A percentile compares a stretch with the other conserved stretches of the same genome.
Evolutionary conservation across 2,329 filamentous ascomycete species (phyloP).

Genomic region (Aspergillus caelatus): DNA sequence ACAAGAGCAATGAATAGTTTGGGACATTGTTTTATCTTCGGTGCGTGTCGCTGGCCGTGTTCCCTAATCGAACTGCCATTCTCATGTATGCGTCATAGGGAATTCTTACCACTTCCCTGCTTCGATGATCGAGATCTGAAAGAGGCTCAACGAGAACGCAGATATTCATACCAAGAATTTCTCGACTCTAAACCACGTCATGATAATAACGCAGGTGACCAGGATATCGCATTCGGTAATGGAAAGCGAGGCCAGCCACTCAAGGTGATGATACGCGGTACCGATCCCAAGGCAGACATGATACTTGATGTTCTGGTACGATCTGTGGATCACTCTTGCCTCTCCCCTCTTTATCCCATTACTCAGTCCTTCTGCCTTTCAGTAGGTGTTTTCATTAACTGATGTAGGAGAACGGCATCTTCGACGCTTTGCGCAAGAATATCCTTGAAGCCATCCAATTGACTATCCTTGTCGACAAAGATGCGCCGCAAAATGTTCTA

Average conservation of each 20-base stretch:
- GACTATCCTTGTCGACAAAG: slow-evolving; percentile 46
- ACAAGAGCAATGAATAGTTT: slow-evolving; percentile 28
- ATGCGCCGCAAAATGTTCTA: slow-evolving; percentile 42
- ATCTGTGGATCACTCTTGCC: background rate
- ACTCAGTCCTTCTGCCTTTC: background rate
- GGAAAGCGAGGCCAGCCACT: slow-evolving; percentile 37
- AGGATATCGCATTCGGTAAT: slow-evolving; percentile 21
- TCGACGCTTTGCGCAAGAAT: slow-evolving; percentile 48
- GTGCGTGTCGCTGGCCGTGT: slow-evolving; percentile 19
- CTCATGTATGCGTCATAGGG: slow-evolving; percentile 28
- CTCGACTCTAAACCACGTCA: slow-evolving; percentile 23
- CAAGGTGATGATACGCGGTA: slow-evolving; percentile 43
- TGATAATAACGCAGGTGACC: slow-evolving; percentile 5
- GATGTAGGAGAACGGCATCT: slow-evolving; percentile 53
- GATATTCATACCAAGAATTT: slow-evolving; percentile 32
- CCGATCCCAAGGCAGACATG: slow-evolving; percentile 44
- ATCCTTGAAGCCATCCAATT: slow-evolving; percentile 51
- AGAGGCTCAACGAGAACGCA: slow-evolving; percentile 26
- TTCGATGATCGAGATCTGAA: slow-evolving; percentile 38
- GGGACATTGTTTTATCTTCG: slow-evolving; percentile 40
- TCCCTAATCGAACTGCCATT: background rate
- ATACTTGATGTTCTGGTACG: slow-evolving; percentile 53
- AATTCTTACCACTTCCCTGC: slow-evolving; percentile 38
- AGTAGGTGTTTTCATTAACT: slow-evolving; percentile 24
- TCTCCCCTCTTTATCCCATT: background rate